A percentile compares a stretch with the other conserved stretches of the same genome.
These are phyloP conservation scores for Pachyrhizus erosus DNA, from an alignment of 306 rosid genomes.

Conservation along the genomic window DNA sequence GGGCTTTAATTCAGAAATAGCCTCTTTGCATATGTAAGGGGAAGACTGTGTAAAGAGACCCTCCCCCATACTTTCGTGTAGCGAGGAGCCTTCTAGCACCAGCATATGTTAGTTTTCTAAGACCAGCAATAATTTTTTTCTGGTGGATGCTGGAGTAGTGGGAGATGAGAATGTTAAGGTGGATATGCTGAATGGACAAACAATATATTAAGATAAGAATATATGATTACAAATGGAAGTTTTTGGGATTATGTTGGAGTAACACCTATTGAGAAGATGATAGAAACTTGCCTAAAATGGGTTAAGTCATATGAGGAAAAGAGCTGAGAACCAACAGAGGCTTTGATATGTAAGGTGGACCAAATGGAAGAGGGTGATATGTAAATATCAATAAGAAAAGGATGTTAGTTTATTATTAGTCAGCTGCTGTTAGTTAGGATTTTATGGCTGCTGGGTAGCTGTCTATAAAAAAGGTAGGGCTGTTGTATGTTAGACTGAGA, in stretches of 20 bases:
- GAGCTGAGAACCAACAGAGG: neutral
- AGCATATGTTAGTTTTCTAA: neutral
- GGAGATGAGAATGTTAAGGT: neutral
- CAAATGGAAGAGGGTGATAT: slow-evolving; percentile 6
- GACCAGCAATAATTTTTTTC: neutral
- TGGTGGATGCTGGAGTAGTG: neutral
- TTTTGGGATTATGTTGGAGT: neutral
- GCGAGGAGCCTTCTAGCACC: too few species aligned
- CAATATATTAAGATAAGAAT: neutral
- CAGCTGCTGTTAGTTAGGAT: too few species aligned
- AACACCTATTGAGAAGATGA: neutral
- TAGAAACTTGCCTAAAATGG: neutral
- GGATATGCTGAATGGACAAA: neutral
- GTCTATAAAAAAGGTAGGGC: too few species aligned
- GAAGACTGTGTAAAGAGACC: too few species aligned
- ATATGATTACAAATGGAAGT: neutral
- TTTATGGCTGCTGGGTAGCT: too few species aligned
- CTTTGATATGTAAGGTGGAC: neutral
- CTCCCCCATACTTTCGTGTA: too few species aligned
- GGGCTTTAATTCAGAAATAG: too few species aligned
- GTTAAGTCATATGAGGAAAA: neutral
- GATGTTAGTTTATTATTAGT: too few species aligned
- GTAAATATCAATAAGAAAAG: too few species aligned
- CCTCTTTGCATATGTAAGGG: too few species aligned
- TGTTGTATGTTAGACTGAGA: too few species aligned